These are phyloP conservation scores for Botrytis fragariae DNA, from an alignment of 2,329 filamentous ascomycete genomes.

Conservation along the genomic window DNA sequence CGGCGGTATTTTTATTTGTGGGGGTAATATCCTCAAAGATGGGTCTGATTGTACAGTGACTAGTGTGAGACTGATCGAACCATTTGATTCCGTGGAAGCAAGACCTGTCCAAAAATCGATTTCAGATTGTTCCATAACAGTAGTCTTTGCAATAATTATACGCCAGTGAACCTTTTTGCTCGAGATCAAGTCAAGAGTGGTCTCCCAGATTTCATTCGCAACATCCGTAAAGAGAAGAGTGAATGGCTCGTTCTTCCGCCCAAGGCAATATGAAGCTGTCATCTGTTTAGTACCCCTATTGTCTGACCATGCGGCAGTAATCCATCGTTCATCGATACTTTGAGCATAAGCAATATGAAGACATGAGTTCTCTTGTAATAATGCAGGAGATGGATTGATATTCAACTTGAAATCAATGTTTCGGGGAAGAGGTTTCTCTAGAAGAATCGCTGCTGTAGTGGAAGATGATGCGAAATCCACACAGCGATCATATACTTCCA, in stretches of 20 bases:
- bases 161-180: constrained; percentile 73
- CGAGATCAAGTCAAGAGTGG: constrained; percentile 70
- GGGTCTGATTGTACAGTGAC: constrained; percentile 65
- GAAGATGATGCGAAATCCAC: constrained; percentile 54
- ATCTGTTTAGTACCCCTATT: constrained; percentile 71
- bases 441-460: constrained; percentile 67
- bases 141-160: constrained; percentile 70
- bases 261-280: constrained; percentile 70
- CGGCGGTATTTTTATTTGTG: constrained; percentile 49
- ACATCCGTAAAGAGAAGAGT: constrained; percentile 59
- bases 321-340: constrained; percentile 73
- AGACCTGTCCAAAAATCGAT: constrained; percentile 57
- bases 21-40: constrained; percentile 60
- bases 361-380: constrained; percentile 75
- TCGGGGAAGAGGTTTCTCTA: constrained; percentile 68
- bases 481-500: constrained; percentile 78
- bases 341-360: constrained; percentile 78
- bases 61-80: constrained; percentile 54
- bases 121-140: constrained; percentile 65
- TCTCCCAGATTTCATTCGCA: constrained; percentile 75
- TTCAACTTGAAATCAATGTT: constrained; percentile 73
- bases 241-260: constrained; percentile 53
- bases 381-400: constrained; percentile 64
- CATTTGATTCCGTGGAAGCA: constrained; percentile 51
- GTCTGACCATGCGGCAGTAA: constrained; percentile 79